Base-by-base conservation (phyloP, 192 early-diverging fungal genomes). In the Entophlyctis luteolus region DNA sequence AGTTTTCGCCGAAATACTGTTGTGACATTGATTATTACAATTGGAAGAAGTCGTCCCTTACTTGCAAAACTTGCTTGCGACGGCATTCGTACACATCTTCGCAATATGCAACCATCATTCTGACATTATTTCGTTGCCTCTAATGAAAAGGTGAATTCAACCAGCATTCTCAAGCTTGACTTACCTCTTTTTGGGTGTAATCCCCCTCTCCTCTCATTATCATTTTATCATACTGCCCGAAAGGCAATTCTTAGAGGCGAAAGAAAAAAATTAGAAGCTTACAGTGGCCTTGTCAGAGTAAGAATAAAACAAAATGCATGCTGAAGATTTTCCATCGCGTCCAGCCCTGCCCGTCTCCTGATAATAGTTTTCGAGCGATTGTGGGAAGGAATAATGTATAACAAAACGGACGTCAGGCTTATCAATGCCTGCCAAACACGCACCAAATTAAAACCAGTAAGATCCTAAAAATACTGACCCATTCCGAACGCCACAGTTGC, bases 401-500 rank as follows among this genome's bases (percentile, higher is more conserved):
- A 99, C 94, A 73, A 91, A 96, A 6, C 95, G 90, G 25, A 99
- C 95, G 60, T 98, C 91, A 3, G 90, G 73, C 77, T 99, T 97
- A 78, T 99, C 93, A 47, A 97, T 95, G 6, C 83, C 79, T 78
- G 36, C n/a, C n/a, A n/a, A n/a, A n/a, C n/a, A n/a, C n/a, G n/a
- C n/a, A n/a, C n/a, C n/a, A n/a, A n/a, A n/a, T n/a, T n/a, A n/a
- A n/a, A n/a, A n/a, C n/a, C n/a, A n/a, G n/a, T n/a, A n/a, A n/a
- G n/a, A n/a, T 25, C n/a, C n/a, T n/a, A n/a, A n/a, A n/a, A n/a
- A n/a, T n/a, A n/a, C 75, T 20, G 33, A 74, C 93, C 96, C 94
- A 98, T 95, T 6, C 96, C 95, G 79, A 99, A 99, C 0, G 96
- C 96, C 23, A 98, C 82, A 0, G 96, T 99, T 0, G 95, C 96